Base-by-base conservation (phyloP, 441 rosid species). In the Sinapis alba region DNA sequence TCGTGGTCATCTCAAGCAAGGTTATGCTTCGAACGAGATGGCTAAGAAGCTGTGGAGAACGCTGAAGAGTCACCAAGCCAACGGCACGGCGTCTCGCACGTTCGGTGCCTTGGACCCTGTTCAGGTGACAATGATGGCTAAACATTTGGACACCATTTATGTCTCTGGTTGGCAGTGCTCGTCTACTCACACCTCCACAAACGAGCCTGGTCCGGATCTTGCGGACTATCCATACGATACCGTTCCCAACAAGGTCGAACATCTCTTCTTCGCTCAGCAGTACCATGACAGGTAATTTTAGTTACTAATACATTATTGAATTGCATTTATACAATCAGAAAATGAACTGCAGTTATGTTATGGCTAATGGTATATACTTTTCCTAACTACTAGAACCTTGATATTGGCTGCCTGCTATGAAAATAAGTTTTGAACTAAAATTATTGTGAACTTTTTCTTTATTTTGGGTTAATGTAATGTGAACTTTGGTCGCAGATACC, bases 151-250 rank as follows among this genome's bases (percentile, higher is more conserved):
- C 87, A 78, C 88, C 24, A 90, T 93, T 54, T 95, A 93, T 11
- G 94, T 93, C 73, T 95, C 97, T 3, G 99, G 99, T 18, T 92
- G 98, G 98, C 98, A 95, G 71, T 95, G 99, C 83, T 95, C 98
- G 7, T 95, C 99, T 18, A 95, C 98, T 10, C 97, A 91, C 82
- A 90, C 97, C 23, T 69, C 84, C 65, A 89, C 97, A 70, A 93
- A 91, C 12, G 98, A 90, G 72, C 98, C 97, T 3, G 99, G 98
- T 19, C 99, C 98, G 0, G 97, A 93, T 79, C 98, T 93, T 5
- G 98, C 98, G 5, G 98, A 91, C 60, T 95, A 95, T 63, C 98
- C 98, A 0, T 91, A 91, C 11, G 97, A 95, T 77, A 95, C 98
- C 7, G 96, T 95, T 67, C 97, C 98, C 0, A 95, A 93, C 85